A percentile compares a stretch with the other conserved stretches of the same genome.
These are phyloP conservation scores for Quercus lobata DNA, from an alignment of 331 rosid genomes.

Conservation along the genomic window DNA sequence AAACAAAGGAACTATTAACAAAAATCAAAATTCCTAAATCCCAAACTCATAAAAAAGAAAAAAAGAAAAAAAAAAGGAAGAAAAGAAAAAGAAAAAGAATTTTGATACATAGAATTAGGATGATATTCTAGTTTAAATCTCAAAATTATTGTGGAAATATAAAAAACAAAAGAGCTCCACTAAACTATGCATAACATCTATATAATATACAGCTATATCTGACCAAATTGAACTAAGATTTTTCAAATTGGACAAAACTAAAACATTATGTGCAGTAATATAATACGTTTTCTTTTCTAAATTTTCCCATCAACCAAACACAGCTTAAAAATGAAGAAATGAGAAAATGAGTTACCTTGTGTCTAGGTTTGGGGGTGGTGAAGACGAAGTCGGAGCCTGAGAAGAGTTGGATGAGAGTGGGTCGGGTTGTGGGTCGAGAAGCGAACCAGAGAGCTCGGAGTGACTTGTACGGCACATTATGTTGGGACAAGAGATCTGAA, in stretches of 20 bases:
- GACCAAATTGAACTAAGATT: neutral
- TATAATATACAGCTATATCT: neutral
- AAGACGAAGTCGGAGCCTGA: conserved; percentile 50
- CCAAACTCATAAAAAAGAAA: no score
- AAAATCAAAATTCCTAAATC: no score
- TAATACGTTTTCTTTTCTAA: neutral
- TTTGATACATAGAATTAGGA: no score
- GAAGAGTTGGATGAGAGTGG: conserved; percentile 44
- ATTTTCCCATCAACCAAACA: neutral
- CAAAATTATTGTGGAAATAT: neutral
- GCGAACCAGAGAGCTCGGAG: conserved; percentile 63
- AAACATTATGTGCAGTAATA: neutral
- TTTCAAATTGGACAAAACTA: neutral
- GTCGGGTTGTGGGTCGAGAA: conserved; percentile 39
- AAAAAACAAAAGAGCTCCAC: no score
- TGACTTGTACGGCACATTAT: conserved; percentile 44
- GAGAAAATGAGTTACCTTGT: conserved; percentile 44
- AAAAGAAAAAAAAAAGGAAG: no score
- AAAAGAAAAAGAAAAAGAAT: no score
- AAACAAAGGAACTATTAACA: no score
- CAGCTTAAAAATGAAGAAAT: neutral
- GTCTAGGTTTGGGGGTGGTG: conserved; percentile 74
- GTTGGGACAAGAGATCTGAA: conserved; percentile 38
- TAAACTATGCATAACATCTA: no score
- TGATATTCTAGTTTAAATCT: neutral